Evolutionary conservation across 352 stramenopile species (phyloP), one percentile per base, ranked within the genome.

Genomic region (Peronosclerospora sorghi): DNA sequence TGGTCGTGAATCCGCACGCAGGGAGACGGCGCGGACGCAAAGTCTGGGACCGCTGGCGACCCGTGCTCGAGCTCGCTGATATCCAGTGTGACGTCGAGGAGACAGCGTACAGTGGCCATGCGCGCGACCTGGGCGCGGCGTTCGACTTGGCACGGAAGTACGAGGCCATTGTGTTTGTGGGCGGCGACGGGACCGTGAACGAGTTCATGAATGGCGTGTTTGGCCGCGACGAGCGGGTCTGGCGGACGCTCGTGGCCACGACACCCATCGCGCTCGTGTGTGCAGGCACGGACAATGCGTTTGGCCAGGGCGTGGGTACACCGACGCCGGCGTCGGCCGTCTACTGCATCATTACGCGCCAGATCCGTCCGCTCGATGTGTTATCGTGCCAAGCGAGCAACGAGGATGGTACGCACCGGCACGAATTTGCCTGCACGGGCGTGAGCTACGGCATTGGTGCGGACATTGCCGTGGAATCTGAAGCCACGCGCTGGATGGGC

Each of bases 121-220:
- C 76, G 13, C 68, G 72, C 40, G 73, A 88, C 30, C 83, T 88
- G 20, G 76, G 65, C n/a, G 61, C 64, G 15, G 49, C 59, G 8
- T 65, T 86, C 17, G 61, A 83, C 40, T 39, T 83, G 28, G 54
- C 42, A 6, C 55, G 57, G 35, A 80, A 82, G 51, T 86, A 86
- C 50, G 76, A 88, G 45, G 72, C 73, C 8, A 65, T 88, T 21
- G 73, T 88, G 23, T 85, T 86, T 34, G 73, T 88, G 5, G 76
- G 76, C 12, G 76, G 76, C 14, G 76, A 88, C 47, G 73, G 76
- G 24, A 88, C 76, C 0, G 72, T 85, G n/a, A 86, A 86, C 41
- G 76, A 88, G 54, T 88, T 88, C 42, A 83, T 88, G 68, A 88
- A 88, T 52, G 76, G 76, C 26, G 65, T 86, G 21, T 81, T 88